phyloP scores from a whole-genome alignment of 2,329 filamentous ascomycete species.

The Claviceps cyperi region DNA sequence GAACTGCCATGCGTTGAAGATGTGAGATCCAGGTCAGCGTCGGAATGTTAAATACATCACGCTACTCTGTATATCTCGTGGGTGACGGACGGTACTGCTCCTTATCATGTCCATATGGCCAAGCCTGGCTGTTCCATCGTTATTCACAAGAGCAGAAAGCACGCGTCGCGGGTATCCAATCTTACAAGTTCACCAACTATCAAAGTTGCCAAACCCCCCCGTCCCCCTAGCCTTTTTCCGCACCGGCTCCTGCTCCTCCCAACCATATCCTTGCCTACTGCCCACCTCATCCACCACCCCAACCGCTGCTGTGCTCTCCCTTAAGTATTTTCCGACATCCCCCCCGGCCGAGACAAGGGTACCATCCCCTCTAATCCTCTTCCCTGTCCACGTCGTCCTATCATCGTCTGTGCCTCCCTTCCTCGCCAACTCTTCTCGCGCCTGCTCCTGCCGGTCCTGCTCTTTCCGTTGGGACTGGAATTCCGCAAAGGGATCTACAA shows the following conservation, averaged over 20 bases:
- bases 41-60: no score
- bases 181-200: constrained; percentile 54
- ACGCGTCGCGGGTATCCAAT: neutral
- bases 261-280: constrained; percentile 23
- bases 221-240: constrained; percentile 61
- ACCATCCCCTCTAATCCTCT: constrained; percentile 60
- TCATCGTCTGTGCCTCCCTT: constrained; percentile 74
- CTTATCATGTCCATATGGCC: no score
- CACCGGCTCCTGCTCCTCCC: constrained; percentile 45
- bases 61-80: no score
- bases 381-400: constrained; percentile 89
- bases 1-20: no score
- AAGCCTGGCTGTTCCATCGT: no score
- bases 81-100: no score
- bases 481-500: constrained; percentile 90
- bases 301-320: constrained; percentile 33
- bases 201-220: constrained; percentile 87
- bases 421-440: constrained; percentile 45
- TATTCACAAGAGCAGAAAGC: no score
- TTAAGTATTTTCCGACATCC: constrained; percentile 66
- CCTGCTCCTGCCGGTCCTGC: constrained; percentile 40
- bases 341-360: constrained; percentile 31
- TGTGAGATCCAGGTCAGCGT: no score
- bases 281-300: constrained; percentile 34
- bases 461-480: constrained; percentile 64